phyloP scores from a whole-genome alignment of 106 monocot species.

The Cymbidium sinense region DNA sequence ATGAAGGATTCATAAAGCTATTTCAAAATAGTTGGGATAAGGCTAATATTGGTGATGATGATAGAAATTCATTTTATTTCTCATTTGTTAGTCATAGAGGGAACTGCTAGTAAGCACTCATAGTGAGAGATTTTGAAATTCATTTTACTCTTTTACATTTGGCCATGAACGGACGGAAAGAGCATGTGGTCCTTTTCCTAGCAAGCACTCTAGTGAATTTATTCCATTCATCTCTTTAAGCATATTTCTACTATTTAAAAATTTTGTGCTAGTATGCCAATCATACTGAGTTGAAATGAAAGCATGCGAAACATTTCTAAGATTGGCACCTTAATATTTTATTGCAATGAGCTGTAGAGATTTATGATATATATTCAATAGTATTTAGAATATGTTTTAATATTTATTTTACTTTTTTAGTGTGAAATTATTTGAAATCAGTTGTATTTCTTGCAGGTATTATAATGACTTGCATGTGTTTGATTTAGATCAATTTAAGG shows the following conservation, averaged over 20 bases:
- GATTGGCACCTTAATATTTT: not conserved
- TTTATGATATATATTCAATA: not conserved
- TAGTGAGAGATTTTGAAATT: no score
- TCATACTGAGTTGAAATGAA: not conserved
- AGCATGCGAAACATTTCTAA: not conserved
- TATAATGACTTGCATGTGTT: conserved; percentile 89
- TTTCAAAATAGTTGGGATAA: no score
- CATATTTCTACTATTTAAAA: not conserved
- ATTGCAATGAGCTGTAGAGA: not conserved
- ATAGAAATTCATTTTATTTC: no score
- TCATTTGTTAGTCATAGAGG: no score
- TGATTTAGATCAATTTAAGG: conserved; percentile 94
- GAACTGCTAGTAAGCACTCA: no score
- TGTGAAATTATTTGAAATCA: not conserved
- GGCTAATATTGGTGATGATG: no score
- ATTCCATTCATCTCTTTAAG: not conserved
- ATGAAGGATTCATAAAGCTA: no score
- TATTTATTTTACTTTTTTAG: not conserved
- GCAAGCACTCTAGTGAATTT: no score
- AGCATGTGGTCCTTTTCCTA: no score
- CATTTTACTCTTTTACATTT: no score
- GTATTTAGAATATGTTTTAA: not conserved
- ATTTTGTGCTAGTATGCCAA: not conserved
- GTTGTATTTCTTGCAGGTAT: conserved; percentile 51
- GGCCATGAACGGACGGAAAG: no score